Conservation (phyloP, 768 basidiomycete species). For the Lactarius deliciosus region DNA sequence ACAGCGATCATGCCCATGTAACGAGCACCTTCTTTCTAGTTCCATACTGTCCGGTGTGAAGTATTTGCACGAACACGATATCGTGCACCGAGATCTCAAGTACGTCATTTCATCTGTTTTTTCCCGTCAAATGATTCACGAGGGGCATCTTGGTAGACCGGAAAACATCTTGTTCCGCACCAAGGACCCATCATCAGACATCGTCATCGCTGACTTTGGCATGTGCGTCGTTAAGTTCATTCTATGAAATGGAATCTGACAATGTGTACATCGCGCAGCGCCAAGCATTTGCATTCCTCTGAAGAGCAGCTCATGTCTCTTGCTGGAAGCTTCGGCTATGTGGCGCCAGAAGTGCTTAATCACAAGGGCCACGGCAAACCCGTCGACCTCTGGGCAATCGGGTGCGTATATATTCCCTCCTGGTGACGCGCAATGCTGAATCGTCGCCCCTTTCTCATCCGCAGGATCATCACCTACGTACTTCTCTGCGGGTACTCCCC, state of each 20-base stretch:
- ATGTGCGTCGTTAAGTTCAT: conserved; percentile 56
- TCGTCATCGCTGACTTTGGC: conserved; percentile 97
- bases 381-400: conserved; percentile 92
- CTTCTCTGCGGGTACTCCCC: conserved; percentile 94
- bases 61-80: conserved; percentile 89
- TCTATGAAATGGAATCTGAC: neutral
- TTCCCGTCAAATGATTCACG: neutral
- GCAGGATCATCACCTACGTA: conserved; percentile 91
- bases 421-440: neutral
- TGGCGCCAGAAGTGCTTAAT: conserved; percentile 85
- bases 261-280: conserved; percentile 43
- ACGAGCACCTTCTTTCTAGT: conserved; percentile 38
- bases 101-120: conserved; percentile 32
- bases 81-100: conserved; percentile 98
- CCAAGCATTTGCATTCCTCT: conserved; percentile 74
- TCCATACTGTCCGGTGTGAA: conserved; percentile 82
- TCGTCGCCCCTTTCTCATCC: neutral
- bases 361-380: conserved; percentile 86
- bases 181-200: conserved; percentile 68
- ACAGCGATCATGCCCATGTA: neutral
- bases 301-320: conserved; percentile 70
- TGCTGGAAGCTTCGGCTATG: conserved; percentile 85
- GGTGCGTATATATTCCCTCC: conserved; percentile 47
- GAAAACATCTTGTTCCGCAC: conserved; percentile 96
- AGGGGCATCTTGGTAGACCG: conserved; percentile 53